Evolutionary conservation across 2,329 filamentous ascomycete species (phyloP).

Genomic region (Pyrenophora teres): DNA sequence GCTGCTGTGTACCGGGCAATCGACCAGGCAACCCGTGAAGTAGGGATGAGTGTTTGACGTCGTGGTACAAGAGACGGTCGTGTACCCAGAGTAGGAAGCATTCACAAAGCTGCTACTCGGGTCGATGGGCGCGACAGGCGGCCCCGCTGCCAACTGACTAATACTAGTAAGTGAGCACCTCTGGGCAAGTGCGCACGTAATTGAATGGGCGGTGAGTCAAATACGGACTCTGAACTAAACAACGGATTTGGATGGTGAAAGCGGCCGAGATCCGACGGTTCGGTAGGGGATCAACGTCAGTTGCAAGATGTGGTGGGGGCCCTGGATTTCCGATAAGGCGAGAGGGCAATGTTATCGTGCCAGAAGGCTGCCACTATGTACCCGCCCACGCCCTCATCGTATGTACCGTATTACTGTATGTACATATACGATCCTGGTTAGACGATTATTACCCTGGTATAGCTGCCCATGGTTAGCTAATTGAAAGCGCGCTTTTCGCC

Average conservation of each 20-base stretch:
- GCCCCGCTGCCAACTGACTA: slow-evolving; percentile 6
- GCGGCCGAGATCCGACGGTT: slow-evolving; percentile 12
- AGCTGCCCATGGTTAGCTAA: too few relatives aligned
- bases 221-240: slow-evolving; percentile 10
- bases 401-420: too few relatives aligned
- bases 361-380: slow-evolving; percentile 1
- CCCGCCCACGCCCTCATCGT: neutral
- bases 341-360: neutral
- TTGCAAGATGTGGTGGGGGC: slow-evolving; percentile 1
- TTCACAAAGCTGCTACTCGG: slow-evolving; percentile 32
- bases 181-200: slow-evolving; percentile 3
- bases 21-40: slow-evolving; percentile 13
- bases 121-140: slow-evolving; percentile 7
- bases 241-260: neutral
- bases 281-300: slow-evolving; percentile 14
- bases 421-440: too few relatives aligned
- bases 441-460: too few relatives aligned
- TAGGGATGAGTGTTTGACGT: slow-evolving; percentile 14
- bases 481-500: too few relatives aligned
- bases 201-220: slow-evolving; percentile 29
- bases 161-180: too few relatives aligned
- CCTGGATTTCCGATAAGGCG: slow-evolving; percentile 8
- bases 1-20: slow-evolving; percentile 20
- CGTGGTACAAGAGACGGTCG: slow-evolving; percentile 27
- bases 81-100: slow-evolving; percentile 24